Evolutionary conservation across 805 yeast genomes (phyloP).

Genomic region (Suhomyces xylopsoci): DNA sequence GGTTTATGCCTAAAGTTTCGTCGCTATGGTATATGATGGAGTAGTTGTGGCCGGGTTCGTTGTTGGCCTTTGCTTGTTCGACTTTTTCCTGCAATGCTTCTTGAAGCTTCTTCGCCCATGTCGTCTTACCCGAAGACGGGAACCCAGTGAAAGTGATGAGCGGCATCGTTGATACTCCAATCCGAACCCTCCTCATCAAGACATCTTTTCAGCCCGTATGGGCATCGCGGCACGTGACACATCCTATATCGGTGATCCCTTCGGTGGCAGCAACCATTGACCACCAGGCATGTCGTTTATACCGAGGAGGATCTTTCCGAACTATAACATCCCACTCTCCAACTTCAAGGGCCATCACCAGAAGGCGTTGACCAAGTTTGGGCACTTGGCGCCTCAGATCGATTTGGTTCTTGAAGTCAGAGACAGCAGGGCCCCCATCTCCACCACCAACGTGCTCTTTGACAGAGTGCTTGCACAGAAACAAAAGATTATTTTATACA

Average conservation of each 20-base stretch:
- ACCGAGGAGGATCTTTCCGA: conserved; percentile 75
- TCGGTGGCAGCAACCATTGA: neutral
- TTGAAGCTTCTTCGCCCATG: conserved; percentile 60
- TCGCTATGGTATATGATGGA: conserved; percentile 73
- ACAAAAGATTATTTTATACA: conserved; percentile 64
- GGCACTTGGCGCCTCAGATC: conserved; percentile 69
- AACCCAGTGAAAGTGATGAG: conserved; percentile 77
- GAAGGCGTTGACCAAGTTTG: conserved; percentile 67
- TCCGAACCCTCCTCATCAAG: neutral
- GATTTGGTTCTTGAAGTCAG: conserved; percentile 82
- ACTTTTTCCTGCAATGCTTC: conserved; percentile 47
- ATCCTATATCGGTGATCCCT: neutral
- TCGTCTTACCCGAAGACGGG: conserved; percentile 83
- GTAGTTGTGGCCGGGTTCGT: conserved; percentile 52
- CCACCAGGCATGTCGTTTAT: conserved; percentile 40
- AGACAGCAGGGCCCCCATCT: conserved; percentile 85
- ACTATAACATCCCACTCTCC: conserved; percentile 62
- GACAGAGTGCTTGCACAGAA: conserved; percentile 60
- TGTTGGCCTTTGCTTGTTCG: conserved; percentile 28
- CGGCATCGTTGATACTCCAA: conserved; percentile 57
- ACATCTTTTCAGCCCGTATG: neutral
- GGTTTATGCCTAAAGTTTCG: conserved; percentile 69
- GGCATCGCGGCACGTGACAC: neutral
- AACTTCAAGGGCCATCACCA: conserved; percentile 92
- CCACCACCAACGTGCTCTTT: conserved; percentile 77